Conservation (phyloP, 495 filamentous ascomycete genomes). For the Letharia columbiana region DNA sequence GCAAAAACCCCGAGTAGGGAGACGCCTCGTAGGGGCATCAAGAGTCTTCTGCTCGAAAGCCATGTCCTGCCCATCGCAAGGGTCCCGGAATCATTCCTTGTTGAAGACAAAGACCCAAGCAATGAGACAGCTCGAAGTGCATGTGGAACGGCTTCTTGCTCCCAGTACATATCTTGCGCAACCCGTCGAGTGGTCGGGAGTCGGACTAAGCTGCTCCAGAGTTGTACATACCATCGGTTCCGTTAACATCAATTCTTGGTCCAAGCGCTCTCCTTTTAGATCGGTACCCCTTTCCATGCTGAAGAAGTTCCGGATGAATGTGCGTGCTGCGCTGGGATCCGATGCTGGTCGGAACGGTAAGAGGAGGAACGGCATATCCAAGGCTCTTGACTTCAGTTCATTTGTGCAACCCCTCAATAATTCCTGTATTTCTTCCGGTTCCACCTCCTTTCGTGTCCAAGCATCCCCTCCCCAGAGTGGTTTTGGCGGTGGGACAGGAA, state of each 20-base stretch:
- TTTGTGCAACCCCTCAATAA: constrained; percentile 74
- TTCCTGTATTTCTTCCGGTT: constrained; percentile 85
- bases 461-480: constrained; percentile 75
- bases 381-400: constrained; percentile 86
- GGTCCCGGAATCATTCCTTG: neutral
- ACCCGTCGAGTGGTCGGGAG: neutral
- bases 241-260: constrained; percentile 82
- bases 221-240: constrained; percentile 72
- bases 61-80: neutral
- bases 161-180: neutral
- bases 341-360: constrained; percentile 92
- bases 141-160: neutral
- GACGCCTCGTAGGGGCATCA: neutral
- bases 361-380: constrained; percentile 86
- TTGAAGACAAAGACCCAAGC: neutral
- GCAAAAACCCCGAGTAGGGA: neutral
- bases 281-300: constrained; percentile 43
- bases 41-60: neutral
- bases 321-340: constrained; percentile 81
- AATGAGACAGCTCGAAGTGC: constrained; percentile 15
- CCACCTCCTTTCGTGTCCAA: constrained; percentile 76
- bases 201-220: neutral
- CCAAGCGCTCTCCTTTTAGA: constrained; percentile 58
- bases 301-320: constrained; percentile 91
- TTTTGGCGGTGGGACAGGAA: constrained; percentile 46